Percentiles rank a stretch among this genome's conserved stretches.
Conservation (phyloP, 345 rosid species). For the Theobroma cacao region DNA sequence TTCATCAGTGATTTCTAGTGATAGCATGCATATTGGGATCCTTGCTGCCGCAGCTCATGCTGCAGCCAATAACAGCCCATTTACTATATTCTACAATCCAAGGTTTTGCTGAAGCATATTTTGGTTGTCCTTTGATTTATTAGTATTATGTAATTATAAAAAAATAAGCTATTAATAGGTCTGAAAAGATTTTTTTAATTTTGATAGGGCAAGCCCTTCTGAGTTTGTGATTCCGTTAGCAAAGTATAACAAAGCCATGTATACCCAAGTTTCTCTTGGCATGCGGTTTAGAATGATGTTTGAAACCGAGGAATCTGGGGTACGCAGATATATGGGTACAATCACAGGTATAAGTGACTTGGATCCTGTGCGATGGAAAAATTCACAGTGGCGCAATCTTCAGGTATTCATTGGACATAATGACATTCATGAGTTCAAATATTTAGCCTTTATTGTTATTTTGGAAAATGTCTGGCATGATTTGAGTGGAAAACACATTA, state of each 20-base stretch:
- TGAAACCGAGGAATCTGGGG: slow-evolving; percentile 95
- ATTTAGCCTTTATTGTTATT: neutral
- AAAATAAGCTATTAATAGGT: neutral
- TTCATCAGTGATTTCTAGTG: slow-evolving; percentile 94
- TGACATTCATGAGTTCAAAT: neutral
- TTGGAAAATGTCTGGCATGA: neutral
- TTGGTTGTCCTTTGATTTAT: neutral
- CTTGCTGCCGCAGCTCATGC: slow-evolving; percentile 99
- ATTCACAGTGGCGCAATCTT: slow-evolving; percentile 95
- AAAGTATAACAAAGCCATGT: slow-evolving; percentile 85
- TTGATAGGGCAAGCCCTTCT: slow-evolving; percentile 86
- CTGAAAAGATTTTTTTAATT: slow-evolving; percentile 26
- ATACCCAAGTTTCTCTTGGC: slow-evolving; percentile 85
- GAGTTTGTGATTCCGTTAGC: slow-evolving; percentile 97
- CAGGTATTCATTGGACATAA: slow-evolving; percentile 53
- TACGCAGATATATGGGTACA: slow-evolving; percentile 96
- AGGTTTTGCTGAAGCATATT: slow-evolving; percentile 44
- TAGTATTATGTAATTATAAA: neutral
- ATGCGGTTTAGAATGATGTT: slow-evolving; percentile 99
- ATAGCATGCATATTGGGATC: slow-evolving; percentile 98
- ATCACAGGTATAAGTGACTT: slow-evolving; percentile 84
- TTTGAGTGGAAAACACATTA: neutral
- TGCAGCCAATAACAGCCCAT: slow-evolving; percentile 87
- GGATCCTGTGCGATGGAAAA: slow-evolving; percentile 89
- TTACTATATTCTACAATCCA: slow-evolving; percentile 90